A percentile compares a stretch with the other conserved stretches of the same genome.
phyloP scores from a whole-genome alignment of 1,284 basidiomycete genomes.

The Ganoderma leucocontextum region DNA sequence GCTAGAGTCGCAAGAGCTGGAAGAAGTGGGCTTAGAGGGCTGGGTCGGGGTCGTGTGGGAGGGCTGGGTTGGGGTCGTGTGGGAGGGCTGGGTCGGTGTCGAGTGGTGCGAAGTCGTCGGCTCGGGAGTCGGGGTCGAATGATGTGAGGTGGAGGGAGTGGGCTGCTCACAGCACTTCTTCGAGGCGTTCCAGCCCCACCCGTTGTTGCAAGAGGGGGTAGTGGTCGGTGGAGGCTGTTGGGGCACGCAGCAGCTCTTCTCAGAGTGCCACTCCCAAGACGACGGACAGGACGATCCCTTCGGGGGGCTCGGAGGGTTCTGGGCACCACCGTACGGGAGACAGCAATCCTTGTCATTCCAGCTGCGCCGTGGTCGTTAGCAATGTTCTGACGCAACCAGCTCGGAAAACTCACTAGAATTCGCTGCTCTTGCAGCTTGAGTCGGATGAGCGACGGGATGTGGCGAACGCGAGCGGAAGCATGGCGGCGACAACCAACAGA shows the following conservation, averaged over 20 bases:
- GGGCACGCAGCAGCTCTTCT: constrained; percentile 54
- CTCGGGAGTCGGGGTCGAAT: neutral
- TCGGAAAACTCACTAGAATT: constrained; percentile 39
- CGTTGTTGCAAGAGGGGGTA: constrained; percentile 51
- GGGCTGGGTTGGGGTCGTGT: neutral
- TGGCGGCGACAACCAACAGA: constrained; percentile 39
- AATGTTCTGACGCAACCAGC: neutral
- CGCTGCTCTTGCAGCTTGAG: constrained; percentile 21
- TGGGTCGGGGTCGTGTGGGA: constrained; percentile 3
- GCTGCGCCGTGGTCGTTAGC: constrained; percentile 41
- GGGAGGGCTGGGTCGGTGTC: too few relatives aligned
- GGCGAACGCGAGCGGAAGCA: constrained; percentile 41
- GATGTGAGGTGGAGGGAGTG: neutral
- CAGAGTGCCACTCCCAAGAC: constrained; percentile 43
- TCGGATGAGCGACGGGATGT: constrained; percentile 8
- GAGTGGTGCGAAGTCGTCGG: neutral
- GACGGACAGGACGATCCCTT: constrained; percentile 54
- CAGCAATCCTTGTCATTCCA: constrained; percentile 55
- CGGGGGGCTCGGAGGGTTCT: constrained; percentile 52
- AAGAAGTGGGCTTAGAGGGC: constrained; percentile 16
- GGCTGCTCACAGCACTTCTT: constrained; percentile 6
- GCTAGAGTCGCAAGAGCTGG: constrained; percentile 16
- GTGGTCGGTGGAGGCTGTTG: constrained; percentile 43
- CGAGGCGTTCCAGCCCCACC: constrained; percentile 48
- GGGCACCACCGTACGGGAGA: constrained; percentile 55